Evolutionary conservation across 2,329 filamentous ascomycete genomes (phyloP).

Genomic region (Trichoderma hamatum): DNA sequence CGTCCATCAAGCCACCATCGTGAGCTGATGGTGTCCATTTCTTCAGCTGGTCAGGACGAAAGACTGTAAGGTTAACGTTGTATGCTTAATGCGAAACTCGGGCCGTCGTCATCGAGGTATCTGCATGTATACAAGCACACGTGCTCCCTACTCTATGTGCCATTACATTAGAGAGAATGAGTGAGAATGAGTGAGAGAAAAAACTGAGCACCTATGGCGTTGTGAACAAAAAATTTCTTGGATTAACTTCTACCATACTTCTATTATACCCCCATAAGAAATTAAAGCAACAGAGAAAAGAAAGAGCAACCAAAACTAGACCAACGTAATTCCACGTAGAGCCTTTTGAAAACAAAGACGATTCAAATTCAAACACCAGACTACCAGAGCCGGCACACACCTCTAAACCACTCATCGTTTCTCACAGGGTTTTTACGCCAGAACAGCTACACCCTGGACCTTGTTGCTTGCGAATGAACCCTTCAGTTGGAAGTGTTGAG

Average conservation of each 20-base stretch:
- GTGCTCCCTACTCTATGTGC: too few relatives aligned
- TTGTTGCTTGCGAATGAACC: constrained; percentile 6
- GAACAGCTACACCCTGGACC: constrained; percentile 27
- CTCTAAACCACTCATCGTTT: background rate
- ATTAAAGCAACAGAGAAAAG: background rate
- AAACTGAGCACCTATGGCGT: background rate
- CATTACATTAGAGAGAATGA: background rate
- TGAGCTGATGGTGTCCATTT: background rate
- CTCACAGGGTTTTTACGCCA: background rate
- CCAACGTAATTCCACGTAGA: background rate
- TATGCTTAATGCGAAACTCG: background rate
- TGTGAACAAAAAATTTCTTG: background rate
- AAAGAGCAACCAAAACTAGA: background rate
- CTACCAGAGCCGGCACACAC: background rate
- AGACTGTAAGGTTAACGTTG: background rate
- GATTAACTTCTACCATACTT: background rate
- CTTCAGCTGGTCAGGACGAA: too few relatives aligned
- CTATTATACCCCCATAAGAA: background rate
- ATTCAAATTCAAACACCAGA: background rate
- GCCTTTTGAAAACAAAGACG: background rate
- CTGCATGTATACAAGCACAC: too few relatives aligned
- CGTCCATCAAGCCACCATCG: background rate
- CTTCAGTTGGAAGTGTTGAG: constrained; percentile 25
- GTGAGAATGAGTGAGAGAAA: background rate
- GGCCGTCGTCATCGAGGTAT: background rate